Base-by-base conservation (phyloP, 345 rosid species). In the Barbarea vulgaris region DNA sequence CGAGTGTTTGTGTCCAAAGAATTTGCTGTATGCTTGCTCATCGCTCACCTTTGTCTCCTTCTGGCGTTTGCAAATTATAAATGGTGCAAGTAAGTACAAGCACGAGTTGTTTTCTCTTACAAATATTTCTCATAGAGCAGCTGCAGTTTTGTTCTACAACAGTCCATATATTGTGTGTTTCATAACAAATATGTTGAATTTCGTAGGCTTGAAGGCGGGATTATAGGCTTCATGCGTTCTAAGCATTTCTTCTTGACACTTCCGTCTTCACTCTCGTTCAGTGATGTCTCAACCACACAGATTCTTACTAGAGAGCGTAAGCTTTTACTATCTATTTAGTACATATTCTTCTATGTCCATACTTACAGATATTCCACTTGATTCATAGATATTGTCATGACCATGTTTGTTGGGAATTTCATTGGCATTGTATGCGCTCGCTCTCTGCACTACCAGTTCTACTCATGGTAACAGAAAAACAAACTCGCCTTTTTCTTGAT, bases 401-500 rank as follows among this genome's bases (percentile, higher is more conserved):
- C 93, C 48, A 80, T 95, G 94, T 85, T 92, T 71, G 77, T 76
- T 76, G 97, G 98, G 61, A 92, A 95, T 86, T 95, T 95, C 72
- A 85, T 95, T 48, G 99, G 99, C 79, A 80, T 95, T 62, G 42
- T 90, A 7, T 95, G 89, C 53, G 96, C 99, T 47, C 92, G 99
- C 33, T 92, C 99, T 50, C 85, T 95, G 83, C 99, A 95, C 77
- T 95, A 92, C 80, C 97, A 95, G 79, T 95, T 95, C 79, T 95
- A 95, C 79, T 90, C 97, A 24, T 95, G 99, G 99, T 94, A 81
- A 67, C 83, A 39, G n/a, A 18, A 46, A 64, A 37, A 41, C 27
- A 17, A 2, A 14, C 30, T 7, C 0, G 2, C 6, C 48, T 27
- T 7, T 22, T 18, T 56, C 27, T 19, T 17, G 6, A 4, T 39